phyloP scores from a whole-genome alignment of 1,139 yeast genomes.

The Pichia sp. region DNA sequence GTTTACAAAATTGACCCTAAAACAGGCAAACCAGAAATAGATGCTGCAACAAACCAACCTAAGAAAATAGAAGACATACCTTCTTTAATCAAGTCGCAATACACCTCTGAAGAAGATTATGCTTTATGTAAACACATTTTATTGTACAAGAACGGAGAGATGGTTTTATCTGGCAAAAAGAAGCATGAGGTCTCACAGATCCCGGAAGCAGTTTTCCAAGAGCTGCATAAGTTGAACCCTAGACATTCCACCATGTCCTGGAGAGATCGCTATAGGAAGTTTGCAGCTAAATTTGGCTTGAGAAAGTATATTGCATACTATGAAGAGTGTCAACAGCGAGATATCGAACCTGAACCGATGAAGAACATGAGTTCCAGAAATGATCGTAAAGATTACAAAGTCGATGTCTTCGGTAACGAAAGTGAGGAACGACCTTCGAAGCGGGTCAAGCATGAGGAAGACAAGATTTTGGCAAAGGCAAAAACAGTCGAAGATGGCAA shows the following conservation, averaged over 20 bases:
- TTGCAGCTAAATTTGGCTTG: constrained; percentile 57
- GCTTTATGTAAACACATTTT: constrained; percentile 42
- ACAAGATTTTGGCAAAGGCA: background rate
- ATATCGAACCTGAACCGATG: constrained; percentile 49
- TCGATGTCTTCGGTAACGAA: constrained; percentile 16
- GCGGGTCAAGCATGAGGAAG: constrained; percentile 5
- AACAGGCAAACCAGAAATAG: constrained; percentile 47
- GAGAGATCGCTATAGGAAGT: constrained; percentile 75
- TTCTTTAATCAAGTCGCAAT: constrained; percentile 55
- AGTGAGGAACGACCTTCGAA: constrained; percentile 2
- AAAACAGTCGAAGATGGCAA: background rate
- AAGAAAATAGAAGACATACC: constrained; percentile 43
- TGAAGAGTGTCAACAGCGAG: constrained; percentile 38
- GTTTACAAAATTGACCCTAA: constrained; percentile 56
- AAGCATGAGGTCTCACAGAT: constrained; percentile 31
- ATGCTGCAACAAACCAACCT: constrained; percentile 42
- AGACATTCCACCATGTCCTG: constrained; percentile 62
- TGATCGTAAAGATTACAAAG: constrained; percentile 19
- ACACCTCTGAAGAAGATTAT: constrained; percentile 67
- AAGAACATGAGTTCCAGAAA: constrained; percentile 41
- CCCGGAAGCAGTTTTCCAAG: constrained; percentile 44
- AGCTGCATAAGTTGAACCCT: constrained; percentile 41
- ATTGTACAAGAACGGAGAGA: constrained; percentile 23
- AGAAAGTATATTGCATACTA: constrained; percentile 54
- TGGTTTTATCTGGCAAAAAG: constrained; percentile 22